phyloP scores from a whole-genome alignment of 2,329 filamentous ascomycete species.

The Pseudocercospora pini-densiflorae region DNA sequence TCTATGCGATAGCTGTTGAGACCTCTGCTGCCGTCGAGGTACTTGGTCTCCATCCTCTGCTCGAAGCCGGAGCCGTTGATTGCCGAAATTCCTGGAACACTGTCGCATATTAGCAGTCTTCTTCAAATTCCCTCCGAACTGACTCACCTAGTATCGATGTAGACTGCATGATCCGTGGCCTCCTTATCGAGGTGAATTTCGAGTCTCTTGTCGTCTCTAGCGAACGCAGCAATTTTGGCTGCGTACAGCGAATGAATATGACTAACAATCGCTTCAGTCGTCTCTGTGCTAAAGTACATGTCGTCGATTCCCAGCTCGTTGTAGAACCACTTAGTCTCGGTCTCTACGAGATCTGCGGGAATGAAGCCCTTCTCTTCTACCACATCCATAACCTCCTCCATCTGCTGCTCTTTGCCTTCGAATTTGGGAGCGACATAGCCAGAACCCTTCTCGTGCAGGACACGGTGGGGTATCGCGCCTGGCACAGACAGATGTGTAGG shows the following conservation, averaged over 20 bases:
- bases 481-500: conserved; percentile 83
- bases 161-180: conserved; percentile 90
- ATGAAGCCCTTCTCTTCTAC: conserved; percentile 84
- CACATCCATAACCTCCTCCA: conserved; percentile 83
- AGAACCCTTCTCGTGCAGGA: conserved; percentile 85
- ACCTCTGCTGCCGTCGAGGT: conserved; percentile 77
- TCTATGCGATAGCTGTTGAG: conserved; percentile 87
- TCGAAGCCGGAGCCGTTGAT: conserved; percentile 88
- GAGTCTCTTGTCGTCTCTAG: conserved; percentile 88
- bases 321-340: conserved; percentile 96
- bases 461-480: conserved; percentile 53
- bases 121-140: neutral
- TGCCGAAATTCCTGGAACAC: conserved; percentile 79
- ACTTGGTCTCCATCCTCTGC: conserved; percentile 91
- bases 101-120: conserved; percentile 43
- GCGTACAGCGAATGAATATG: conserved; percentile 97
- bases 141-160: conserved; percentile 76
- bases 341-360: conserved; percentile 78
- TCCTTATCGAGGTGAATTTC: conserved; percentile 98
- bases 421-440: conserved; percentile 96
- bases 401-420: conserved; percentile 88
- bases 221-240: conserved; percentile 92
- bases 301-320: conserved; percentile 97
- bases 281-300: conserved; percentile 95
- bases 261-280: conserved; percentile 82